Evolutionary conservation across 768 basidiomycete genomes (phyloP).

Genomic region (Fomitopsis serialis): DNA sequence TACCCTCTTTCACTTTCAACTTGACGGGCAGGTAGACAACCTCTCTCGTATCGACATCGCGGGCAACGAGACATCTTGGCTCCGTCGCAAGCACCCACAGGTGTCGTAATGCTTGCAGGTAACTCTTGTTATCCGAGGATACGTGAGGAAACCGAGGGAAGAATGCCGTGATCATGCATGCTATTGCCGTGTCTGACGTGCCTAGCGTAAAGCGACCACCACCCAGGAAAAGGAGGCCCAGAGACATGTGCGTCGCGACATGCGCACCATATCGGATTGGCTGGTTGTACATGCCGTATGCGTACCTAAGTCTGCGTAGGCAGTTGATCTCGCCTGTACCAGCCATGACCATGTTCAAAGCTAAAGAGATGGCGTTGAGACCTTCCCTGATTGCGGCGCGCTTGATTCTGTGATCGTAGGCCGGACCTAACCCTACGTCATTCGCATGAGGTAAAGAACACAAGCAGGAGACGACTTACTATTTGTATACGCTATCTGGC

Average conservation of each 20-base stretch:
- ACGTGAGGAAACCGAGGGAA: constrained; percentile 82
- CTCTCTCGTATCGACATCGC: constrained; percentile 88
- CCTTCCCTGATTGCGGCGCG: constrained; percentile 84
- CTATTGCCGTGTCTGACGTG: constrained; percentile 87
- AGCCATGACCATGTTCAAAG: constrained; percentile 92
- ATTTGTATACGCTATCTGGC: constrained; percentile 59
- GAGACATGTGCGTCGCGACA: constrained; percentile 82
- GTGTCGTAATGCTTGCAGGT: constrained; percentile 89
- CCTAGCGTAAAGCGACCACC: constrained; percentile 90
- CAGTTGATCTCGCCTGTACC: constrained; percentile 94
- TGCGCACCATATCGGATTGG: constrained; percentile 82
- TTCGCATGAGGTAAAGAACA: background rate
- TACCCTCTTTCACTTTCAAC: constrained; percentile 68
- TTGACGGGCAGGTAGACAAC: constrained; percentile 92
- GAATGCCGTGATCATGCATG: constrained; percentile 84
- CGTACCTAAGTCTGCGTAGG: constrained; percentile 78
- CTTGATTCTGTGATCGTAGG: constrained; percentile 86
- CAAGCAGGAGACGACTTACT: constrained; percentile 38
- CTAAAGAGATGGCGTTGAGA: constrained; percentile 79
- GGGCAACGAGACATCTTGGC: constrained; percentile 85
- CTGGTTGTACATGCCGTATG: constrained; percentile 80
- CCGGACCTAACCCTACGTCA: constrained; percentile 42
- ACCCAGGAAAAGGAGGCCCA: constrained; percentile 91
- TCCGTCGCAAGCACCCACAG: constrained; percentile 96
- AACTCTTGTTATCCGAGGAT: constrained; percentile 84